Evolutionary conservation across 164 flowering plant species (phyloP).

Genomic region (Amborella trichopoda): DNA sequence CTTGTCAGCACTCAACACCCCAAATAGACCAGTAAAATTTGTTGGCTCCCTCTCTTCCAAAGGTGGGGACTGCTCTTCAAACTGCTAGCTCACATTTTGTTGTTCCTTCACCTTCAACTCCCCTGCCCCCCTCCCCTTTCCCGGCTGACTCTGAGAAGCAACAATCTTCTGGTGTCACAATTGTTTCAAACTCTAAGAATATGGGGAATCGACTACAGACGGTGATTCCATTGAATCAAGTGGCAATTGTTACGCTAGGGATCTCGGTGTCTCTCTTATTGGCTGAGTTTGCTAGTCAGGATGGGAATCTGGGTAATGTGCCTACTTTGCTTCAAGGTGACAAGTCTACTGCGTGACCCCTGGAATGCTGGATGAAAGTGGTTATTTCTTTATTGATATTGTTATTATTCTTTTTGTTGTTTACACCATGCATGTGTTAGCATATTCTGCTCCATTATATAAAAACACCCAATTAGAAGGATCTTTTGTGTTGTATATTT

Average conservation of each 20-base stretch:
- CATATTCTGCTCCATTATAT: no score
- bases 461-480: no score
- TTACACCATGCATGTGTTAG: no score
- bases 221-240: constrained; percentile 32
- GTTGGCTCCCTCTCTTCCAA: constrained; percentile 28
- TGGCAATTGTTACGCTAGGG: constrained; percentile 88
- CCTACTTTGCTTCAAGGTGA: no score
- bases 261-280: constrained; percentile 94
- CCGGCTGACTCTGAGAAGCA: constrained; percentile 72
- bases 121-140: constrained; percentile 74
- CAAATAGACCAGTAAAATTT: constrained; percentile 75
- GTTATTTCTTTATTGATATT: no score
- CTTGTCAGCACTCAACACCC: constrained; percentile 66
- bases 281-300: constrained; percentile 54
- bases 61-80: constrained; percentile 65
- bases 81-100: constrained; percentile 69
- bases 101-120: constrained; percentile 77
- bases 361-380: no score
- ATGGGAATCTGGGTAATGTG: constrained; percentile 51
- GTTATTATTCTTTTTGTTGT: no score
- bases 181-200: constrained; percentile 56
- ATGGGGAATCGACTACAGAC: constrained; percentile 35
- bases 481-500: no score
- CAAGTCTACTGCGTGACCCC: no score
- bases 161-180: constrained; percentile 45